These are phyloP conservation scores for Scenedesmus sp. DNA, from an alignment of 163 green algal genomes.

Conservation along the genomic window DNA sequence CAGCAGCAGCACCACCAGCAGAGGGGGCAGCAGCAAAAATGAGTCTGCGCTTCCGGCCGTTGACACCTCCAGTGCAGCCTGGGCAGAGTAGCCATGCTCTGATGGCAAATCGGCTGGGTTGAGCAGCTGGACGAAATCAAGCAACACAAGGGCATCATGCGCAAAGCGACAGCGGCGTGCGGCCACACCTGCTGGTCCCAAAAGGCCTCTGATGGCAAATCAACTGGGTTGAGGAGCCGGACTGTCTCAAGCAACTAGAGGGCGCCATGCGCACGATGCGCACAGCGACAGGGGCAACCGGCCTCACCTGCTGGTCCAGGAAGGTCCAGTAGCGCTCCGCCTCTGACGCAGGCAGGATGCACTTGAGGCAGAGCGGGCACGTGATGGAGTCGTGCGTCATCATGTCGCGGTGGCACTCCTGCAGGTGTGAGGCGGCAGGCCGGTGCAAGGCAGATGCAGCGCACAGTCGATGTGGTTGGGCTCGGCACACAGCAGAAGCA, in stretches of 20 bases:
- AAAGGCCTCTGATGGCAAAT: no score
- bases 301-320: constrained; percentile 38
- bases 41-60: no score
- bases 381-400: constrained; percentile 56
- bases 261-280: background rate
- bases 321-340: constrained; percentile 1
- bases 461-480: background rate
- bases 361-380: constrained; percentile 69
- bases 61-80: no score
- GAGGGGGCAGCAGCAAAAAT: no score
- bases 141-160: background rate
- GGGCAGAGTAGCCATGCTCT: no score
- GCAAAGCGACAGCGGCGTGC: no score
- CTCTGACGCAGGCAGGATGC: background rate
- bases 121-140: no score
- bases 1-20: background rate
- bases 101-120: no score
- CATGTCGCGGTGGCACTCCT: constrained; percentile 43
- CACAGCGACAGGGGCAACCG: no score
- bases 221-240: no score
- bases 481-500: background rate
- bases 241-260: no score
- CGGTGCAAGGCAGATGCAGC: background rate
- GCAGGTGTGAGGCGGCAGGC: background rate
- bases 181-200: constrained; percentile 15